Conservation (phyloP, 2,329 filamentous ascomycete species). For the Fusarium anguioides region DNA sequence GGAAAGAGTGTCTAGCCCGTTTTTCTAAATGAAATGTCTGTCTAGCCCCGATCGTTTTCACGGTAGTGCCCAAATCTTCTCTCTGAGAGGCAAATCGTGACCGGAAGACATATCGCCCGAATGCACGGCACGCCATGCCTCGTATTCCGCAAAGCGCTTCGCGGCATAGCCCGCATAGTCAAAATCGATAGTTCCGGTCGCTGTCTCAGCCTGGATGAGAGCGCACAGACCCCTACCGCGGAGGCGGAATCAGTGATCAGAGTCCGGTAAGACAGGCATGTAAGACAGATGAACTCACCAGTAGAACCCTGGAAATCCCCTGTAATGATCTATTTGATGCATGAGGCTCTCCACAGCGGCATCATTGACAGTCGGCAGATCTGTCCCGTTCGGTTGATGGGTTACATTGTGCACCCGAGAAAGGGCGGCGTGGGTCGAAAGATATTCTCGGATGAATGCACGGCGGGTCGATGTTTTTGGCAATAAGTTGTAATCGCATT, state of each 20-base stretch:
- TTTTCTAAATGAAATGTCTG: background rate
- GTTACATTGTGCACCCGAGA: background rate
- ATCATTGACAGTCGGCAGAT: constrained; percentile 16
- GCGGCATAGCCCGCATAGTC: constrained; percentile 39
- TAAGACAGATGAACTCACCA: constrained; percentile 29
- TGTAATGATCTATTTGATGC: constrained; percentile 34
- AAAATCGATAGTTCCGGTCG: constrained; percentile 40
- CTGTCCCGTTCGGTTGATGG: background rate
- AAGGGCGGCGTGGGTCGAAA: constrained; percentile 17
- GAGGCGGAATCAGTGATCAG: background rate
- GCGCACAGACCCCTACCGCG: constrained; percentile 38
- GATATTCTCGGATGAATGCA: constrained; percentile 34
- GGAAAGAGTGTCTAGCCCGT: too few species aligned
- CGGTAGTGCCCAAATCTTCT: constrained; percentile 28
- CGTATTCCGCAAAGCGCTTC: constrained; percentile 37
- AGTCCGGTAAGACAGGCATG: background rate
- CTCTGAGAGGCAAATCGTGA: constrained; percentile 13
- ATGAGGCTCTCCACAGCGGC: constrained; percentile 29
- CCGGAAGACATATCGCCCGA: background rate
- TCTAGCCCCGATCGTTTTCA: background rate
- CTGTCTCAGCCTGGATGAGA: constrained; percentile 41
- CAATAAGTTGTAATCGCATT: constrained; percentile 31
- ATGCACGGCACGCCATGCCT: constrained; percentile 29
- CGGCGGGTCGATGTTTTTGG: constrained; percentile 31
- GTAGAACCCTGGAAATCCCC: constrained; percentile 40